Conservation (phyloP, 371 early-diverging fungal species). For the Entomophthora muscae region DNA sequence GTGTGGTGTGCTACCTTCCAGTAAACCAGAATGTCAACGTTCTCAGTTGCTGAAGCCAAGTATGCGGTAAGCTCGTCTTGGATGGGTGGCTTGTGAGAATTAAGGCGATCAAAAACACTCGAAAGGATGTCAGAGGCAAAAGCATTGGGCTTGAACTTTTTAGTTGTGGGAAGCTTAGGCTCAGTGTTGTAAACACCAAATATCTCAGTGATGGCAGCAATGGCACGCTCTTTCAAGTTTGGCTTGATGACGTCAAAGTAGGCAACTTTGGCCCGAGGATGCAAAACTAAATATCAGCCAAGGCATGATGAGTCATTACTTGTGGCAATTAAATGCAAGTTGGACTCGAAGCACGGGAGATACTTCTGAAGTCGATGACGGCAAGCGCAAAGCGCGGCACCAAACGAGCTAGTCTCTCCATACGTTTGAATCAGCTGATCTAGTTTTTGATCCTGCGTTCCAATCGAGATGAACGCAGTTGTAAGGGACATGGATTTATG, state of each 20-base stretch:
- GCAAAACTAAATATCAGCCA: background rate
- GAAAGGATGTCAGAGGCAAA: background rate
- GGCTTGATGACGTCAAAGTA: background rate
- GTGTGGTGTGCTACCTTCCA: background rate
- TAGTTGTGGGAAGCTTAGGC: background rate
- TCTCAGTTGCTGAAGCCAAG: background rate
- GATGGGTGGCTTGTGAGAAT: background rate
- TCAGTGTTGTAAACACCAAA: background rate
- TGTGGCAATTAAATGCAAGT: background rate
- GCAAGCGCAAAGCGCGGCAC: background rate
- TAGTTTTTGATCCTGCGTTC: background rate
- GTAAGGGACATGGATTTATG: background rate
- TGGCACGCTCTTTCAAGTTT: background rate
- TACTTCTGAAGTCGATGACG: background rate
- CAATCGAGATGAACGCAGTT: background rate
- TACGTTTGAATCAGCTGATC: background rate
- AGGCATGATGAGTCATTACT: background rate
- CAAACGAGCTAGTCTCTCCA: background rate
- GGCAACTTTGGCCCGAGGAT: background rate
- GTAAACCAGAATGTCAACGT: background rate
- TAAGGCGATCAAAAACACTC: background rate
- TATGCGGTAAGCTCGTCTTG: background rate
- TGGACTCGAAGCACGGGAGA: background rate
- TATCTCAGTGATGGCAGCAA: background rate
- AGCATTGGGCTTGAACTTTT: background rate